Evolutionary conservation across 805 yeast genomes (phyloP).

Genomic region (Hemisphaericaspora nanyangensis): DNA sequence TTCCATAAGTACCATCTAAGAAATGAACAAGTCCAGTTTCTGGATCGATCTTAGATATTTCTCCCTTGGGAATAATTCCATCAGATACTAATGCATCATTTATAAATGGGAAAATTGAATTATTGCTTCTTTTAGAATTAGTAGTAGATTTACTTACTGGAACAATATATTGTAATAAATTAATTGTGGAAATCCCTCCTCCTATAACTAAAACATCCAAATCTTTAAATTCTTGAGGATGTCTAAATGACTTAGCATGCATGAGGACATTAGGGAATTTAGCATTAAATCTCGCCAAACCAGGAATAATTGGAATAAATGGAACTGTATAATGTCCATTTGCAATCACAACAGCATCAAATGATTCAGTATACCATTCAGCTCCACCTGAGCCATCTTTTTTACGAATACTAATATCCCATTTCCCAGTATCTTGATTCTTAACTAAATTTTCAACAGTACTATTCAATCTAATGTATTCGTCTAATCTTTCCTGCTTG

Average conservation of each 20-base stretch:
- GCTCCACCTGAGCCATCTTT: slow-evolving; percentile 11
- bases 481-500: slow-evolving; percentile 20
- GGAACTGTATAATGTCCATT: slow-evolving; percentile 66
- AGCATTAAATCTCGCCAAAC: slow-evolving; percentile 46
- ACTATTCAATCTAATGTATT: slow-evolving; percentile 35
- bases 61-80: slow-evolving; percentile 26
- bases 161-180: slow-evolving; percentile 39
- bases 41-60: slow-evolving; percentile 18
- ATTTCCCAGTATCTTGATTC: slow-evolving; percentile 25
- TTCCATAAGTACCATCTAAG: slow-evolving; percentile 22
- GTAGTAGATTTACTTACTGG: slow-evolving; percentile 24
- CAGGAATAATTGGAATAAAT: slow-evolving; percentile 50
- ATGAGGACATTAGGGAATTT: slow-evolving; percentile 43
- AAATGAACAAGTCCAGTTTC: slow-evolving; percentile 23
- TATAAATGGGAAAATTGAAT: slow-evolving; percentile 30
- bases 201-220: slow-evolving; percentile 43
- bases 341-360: slow-evolving; percentile 63
- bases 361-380: slow-evolving; percentile 44
- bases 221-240: slow-evolving; percentile 40
- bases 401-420: slow-evolving; percentile 30
- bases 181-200: slow-evolving; percentile 39
- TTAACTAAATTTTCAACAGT: slow-evolving; percentile 37
- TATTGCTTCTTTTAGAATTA: slow-evolving; percentile 23
- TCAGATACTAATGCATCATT: slow-evolving; percentile 35
- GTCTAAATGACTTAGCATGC: slow-evolving; percentile 58